Conservation (phyloP, 805 yeast genomes). For the Ogataea angusta region DNA sequence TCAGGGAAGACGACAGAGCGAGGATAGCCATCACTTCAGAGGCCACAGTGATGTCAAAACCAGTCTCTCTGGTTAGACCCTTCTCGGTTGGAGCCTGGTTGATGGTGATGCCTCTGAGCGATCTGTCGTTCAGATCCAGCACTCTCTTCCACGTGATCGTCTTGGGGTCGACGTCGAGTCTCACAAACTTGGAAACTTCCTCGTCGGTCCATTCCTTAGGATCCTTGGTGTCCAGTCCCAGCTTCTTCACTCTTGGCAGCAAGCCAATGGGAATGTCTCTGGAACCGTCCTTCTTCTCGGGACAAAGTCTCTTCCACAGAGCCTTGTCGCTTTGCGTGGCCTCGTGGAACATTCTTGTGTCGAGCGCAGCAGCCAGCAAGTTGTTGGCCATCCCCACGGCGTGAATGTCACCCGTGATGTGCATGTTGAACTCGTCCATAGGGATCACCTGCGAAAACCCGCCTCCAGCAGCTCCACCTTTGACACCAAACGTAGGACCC, state of each 20-base stretch:
- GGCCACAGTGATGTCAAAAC: slow-evolving; percentile 95
- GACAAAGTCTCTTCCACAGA: slow-evolving; percentile 81
- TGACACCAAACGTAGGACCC: slow-evolving; percentile 99
- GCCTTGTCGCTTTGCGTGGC: slow-evolving; percentile 73
- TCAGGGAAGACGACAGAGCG: slow-evolving; percentile 73
- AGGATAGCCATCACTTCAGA: slow-evolving; percentile 95
- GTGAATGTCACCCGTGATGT: slow-evolving; percentile 95
- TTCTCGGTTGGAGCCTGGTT: slow-evolving; percentile 94
- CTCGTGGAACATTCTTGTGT: slow-evolving; percentile 96
- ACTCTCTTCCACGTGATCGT: slow-evolving; percentile 91
- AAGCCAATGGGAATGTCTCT: slow-evolving; percentile 78
- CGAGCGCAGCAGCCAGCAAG: slow-evolving; percentile 92
- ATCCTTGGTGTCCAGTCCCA: slow-evolving; percentile 78
- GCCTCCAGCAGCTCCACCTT: slow-evolving; percentile 99
- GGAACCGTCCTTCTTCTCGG: slow-evolving; percentile 70
- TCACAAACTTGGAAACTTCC: slow-evolving; percentile 71
- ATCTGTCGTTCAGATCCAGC: slow-evolving; percentile 90
- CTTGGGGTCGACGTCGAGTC: slow-evolving; percentile 84
- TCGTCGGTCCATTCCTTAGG: slow-evolving; percentile 78
- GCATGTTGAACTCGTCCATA: slow-evolving; percentile 98
- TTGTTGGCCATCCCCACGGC: slow-evolving; percentile 94
- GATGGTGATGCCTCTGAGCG: slow-evolving; percentile 81
- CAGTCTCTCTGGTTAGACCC: slow-evolving; percentile 79
- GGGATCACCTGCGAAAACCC: slow-evolving; percentile 98
- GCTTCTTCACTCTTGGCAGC: slow-evolving; percentile 68